A percentile compares a stretch with the other conserved stretches of the same genome.
Evolutionary conservation across 306 rosid genomes (phyloP).

Genomic region (Potentilla sterilis): DNA sequence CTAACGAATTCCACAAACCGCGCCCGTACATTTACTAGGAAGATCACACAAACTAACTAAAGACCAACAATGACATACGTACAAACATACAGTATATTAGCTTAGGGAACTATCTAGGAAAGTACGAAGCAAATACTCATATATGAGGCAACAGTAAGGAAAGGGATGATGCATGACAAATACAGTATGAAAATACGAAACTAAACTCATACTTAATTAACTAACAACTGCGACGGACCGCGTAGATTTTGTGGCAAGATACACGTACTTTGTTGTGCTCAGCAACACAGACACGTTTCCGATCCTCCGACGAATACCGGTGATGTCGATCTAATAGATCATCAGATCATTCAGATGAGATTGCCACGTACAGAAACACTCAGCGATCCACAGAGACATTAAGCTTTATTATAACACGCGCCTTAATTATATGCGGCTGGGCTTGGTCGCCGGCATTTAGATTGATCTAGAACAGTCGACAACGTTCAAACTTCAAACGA

Average conservation of each 20-base stretch:
- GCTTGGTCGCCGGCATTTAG: neutral
- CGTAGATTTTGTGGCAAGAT: neutral
- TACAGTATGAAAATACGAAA: neutral
- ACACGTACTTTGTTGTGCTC: neutral
- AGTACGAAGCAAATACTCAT: neutral
- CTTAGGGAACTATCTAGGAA: neutral
- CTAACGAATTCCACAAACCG: neutral
- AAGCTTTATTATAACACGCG: neutral
- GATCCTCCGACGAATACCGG: neutral
- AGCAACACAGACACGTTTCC: neutral
- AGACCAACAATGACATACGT: no score
- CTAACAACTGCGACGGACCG: neutral
- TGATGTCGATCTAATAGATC: neutral
- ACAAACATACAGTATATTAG: no score
- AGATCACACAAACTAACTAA: no score
- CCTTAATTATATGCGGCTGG: slow-evolving; percentile 6
- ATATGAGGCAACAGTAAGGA: neutral
- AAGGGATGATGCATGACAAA: neutral
- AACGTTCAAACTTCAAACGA: slow-evolving; percentile 10
- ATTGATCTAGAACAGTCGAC: neutral
- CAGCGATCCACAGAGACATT: neutral
- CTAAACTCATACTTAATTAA: neutral
- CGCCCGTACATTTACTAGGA: neutral
- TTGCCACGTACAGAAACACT: neutral
- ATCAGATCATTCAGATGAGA: neutral